Percentiles rank a stretch among this genome's conserved stretches.
These are phyloP conservation scores for Bretziella fagacearum DNA, from an alignment of 2,329 filamentous ascomycete genomes.

Conservation along the genomic window DNA sequence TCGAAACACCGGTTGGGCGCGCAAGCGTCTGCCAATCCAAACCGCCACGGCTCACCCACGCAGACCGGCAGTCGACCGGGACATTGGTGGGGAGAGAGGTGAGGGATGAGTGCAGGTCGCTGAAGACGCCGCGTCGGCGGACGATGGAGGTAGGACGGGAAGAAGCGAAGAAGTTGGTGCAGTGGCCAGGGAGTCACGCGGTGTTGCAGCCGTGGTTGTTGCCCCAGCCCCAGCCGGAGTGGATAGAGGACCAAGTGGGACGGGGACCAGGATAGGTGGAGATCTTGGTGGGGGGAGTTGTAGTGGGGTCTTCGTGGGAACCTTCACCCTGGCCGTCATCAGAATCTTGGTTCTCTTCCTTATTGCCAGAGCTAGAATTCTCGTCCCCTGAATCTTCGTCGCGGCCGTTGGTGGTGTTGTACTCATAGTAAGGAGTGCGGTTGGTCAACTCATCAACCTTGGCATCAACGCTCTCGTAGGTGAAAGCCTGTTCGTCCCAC, in stretches of 20 bases:
- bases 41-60: too few species aligned
- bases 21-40: too few species aligned
- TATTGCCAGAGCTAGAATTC: too few species aligned
- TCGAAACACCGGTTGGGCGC: too few species aligned
- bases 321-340: background rate
- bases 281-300: background rate
- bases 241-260: background rate
- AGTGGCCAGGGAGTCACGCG: background rate
- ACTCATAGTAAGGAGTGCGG: constrained; percentile 11
- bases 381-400: too few species aligned
- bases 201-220: background rate
- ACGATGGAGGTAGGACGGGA: background rate
- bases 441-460: constrained; percentile 7
- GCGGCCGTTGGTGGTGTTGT: background rate
- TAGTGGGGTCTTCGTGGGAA: background rate
- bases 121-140: too few species aligned
- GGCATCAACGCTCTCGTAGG: background rate
- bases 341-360: background rate
- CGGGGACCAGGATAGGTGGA: background rate
- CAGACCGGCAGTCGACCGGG: background rate
- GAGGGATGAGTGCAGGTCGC: too few species aligned
- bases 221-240: background rate
- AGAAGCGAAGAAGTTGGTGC: background rate
- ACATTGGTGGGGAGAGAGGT: background rate
- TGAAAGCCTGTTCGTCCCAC: background rate